Conservation (phyloP, 2,329 filamentous ascomycete genomes). For the Fusarium scirpi region DNA sequence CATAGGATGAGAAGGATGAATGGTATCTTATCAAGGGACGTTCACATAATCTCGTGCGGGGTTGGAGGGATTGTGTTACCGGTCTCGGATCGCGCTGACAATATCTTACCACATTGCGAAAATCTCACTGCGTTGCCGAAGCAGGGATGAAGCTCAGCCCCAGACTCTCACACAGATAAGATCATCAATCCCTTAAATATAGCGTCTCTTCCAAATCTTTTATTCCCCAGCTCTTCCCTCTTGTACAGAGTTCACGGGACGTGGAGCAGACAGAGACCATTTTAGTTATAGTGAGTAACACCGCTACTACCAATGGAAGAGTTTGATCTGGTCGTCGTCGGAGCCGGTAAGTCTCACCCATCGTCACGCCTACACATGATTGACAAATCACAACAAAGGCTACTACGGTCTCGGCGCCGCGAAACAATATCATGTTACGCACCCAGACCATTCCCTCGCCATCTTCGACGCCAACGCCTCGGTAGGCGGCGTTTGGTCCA, state of each 20-base stretch:
- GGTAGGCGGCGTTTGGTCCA: slow-evolving; percentile 72
- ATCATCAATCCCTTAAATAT: too few relatives aligned
- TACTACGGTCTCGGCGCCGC: slow-evolving; percentile 61
- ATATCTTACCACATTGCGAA: neutral
- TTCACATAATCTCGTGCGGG: neutral
- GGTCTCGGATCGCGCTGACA: neutral
- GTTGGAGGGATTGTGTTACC: neutral
- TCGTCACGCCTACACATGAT: too few relatives aligned
- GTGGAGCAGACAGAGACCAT: too few relatives aligned
- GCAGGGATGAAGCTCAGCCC: neutral
- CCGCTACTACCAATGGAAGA: neutral
- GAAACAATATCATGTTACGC: slow-evolving; percentile 63
- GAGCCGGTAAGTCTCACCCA: neutral
- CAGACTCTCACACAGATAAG: neutral
- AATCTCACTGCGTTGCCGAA: neutral
- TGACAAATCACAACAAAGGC: neutral
- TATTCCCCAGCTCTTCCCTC: too few relatives aligned
- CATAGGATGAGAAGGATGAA: too few relatives aligned
- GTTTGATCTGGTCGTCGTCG: neutral
- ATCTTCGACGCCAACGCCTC: slow-evolving; percentile 63
- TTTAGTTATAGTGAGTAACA: too few relatives aligned
- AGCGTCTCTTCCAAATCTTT: too few relatives aligned
- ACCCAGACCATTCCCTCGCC: slow-evolving; percentile 59
- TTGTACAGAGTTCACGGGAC: too few relatives aligned
- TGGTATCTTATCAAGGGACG: neutral